These are phyloP conservation scores for Penstemon davidsonii DNA, from an alignment of 257 asterid species.

Conservation along the genomic window DNA sequence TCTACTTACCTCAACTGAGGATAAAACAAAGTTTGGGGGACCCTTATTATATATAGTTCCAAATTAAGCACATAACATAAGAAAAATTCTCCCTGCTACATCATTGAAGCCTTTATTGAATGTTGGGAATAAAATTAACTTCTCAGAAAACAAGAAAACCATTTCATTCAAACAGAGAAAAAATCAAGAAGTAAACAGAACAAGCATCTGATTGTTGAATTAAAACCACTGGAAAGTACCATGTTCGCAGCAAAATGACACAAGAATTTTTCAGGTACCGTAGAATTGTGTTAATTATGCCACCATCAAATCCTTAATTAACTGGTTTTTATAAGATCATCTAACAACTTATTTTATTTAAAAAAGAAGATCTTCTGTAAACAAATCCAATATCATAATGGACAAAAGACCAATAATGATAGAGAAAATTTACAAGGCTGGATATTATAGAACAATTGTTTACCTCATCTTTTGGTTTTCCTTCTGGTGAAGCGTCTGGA, in stretches of 20 bases:
- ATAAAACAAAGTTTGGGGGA: conserved; percentile 8
- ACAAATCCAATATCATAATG: conserved; percentile 8
- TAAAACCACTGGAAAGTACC: too few relatives aligned
- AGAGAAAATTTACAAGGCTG: too few relatives aligned
- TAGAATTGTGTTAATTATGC: conserved; percentile 9
- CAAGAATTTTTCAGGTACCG: conserved; percentile 3
- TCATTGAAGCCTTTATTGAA: neutral
- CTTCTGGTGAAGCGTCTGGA: conserved; percentile 96
- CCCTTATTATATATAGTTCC: neutral
- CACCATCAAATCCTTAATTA: conserved; percentile 12
- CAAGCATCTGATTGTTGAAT: too few relatives aligned
- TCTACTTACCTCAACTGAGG: conserved; percentile 1
- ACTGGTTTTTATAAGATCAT: conserved; percentile 10
- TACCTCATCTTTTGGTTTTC: conserved; percentile 95
- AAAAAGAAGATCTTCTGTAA: neutral
- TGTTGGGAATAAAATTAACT: neutral
- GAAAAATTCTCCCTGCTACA: neutral
- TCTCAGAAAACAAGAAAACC: neutral
- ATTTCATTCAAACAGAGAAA: too few relatives aligned
- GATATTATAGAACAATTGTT: too few relatives aligned
- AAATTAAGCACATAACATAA: neutral
- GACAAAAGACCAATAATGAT: neutral
- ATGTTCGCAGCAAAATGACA: neutral
- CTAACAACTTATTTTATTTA: neutral
- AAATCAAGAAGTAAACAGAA: too few relatives aligned